Conservation (phyloP, 768 basidiomycete species). For the Russula ochroleuca region DNA sequence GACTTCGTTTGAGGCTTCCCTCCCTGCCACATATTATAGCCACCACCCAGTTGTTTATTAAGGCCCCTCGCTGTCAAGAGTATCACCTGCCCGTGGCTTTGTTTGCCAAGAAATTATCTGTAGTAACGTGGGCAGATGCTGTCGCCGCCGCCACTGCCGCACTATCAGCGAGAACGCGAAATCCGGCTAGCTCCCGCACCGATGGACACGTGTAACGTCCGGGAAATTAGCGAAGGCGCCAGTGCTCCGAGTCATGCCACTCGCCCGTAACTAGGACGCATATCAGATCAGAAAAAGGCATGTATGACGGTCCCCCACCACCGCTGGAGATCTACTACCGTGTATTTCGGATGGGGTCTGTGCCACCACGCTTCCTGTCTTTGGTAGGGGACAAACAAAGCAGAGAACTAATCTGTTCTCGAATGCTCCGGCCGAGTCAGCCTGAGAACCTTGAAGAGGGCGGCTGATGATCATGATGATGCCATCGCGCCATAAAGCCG, state of each 20-base stretch:
- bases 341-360: background rate
- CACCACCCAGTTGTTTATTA: background rate
- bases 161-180: background rate
- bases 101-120: background rate
- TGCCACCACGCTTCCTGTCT: background rate
- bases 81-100: background rate
- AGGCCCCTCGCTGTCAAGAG: background rate
- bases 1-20: background rate
- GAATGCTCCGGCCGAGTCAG: background rate
- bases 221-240: background rate
- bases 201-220: background rate
- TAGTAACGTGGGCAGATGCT: background rate
- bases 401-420: background rate
- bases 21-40: background rate
- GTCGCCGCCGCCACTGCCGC: background rate
- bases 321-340: background rate
- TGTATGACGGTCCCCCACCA: no score
- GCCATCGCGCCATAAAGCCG: background rate
- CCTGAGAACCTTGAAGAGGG: background rate
- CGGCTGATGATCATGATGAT: background rate
- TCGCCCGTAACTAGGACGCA: background rate
- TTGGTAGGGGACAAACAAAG: background rate
- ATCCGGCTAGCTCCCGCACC: background rate
- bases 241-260: background rate
- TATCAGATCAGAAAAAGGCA: background rate